Base-by-base conservation (phyloP, 352 stramenopile genomes). In the Pythium aphanidermatum region DNA sequence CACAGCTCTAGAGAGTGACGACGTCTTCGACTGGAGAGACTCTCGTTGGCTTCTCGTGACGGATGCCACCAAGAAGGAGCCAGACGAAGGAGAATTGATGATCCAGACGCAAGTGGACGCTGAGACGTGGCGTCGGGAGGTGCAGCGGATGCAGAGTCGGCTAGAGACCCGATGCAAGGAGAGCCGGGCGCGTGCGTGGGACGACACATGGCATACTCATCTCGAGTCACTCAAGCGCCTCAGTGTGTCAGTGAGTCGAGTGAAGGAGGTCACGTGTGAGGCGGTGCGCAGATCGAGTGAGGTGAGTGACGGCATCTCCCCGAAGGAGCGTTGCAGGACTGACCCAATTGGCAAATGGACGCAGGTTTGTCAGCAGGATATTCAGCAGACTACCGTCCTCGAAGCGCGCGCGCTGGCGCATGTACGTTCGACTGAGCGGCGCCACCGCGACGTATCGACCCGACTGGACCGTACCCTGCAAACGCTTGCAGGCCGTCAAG, bases 71-170 rank as follows among this genome's bases (percentile, higher is more conserved):
- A 19, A 10, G 6, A 37, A 49, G 4, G 24, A 51, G n/a, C n/a
- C n/a, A n/a, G n/a, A n/a, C 2, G 41, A 62, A 19, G 34, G 26
- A 2, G 29, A 14, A 2, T 21, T 23, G 9, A 62, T 62, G 46
- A 62, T 62, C 31, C 46, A 57, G 19, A 25, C 46, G 12, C 24
- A 24, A 10, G 44, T 63, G 12, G 55, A 63, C n/a, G 26, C 48
- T 2, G 12, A 4, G 5, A 48, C 55, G 28, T 63, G 55, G 55
- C 27, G 17, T 9, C 20, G 31, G 8, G 55, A 63, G 19, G 29
- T 55, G 23, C 42, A 54, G 25, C 29, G 30, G 16, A 25, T 62
- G 27, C 36, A 42, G 16, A 3, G 27, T 4, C 44, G 38, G 28
- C 23, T 62, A 2, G 11, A 19, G 5, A 13, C 32, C n/a, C 46